Conservation (phyloP, 139 green algal genomes). For the Closterium sp. region DNA sequence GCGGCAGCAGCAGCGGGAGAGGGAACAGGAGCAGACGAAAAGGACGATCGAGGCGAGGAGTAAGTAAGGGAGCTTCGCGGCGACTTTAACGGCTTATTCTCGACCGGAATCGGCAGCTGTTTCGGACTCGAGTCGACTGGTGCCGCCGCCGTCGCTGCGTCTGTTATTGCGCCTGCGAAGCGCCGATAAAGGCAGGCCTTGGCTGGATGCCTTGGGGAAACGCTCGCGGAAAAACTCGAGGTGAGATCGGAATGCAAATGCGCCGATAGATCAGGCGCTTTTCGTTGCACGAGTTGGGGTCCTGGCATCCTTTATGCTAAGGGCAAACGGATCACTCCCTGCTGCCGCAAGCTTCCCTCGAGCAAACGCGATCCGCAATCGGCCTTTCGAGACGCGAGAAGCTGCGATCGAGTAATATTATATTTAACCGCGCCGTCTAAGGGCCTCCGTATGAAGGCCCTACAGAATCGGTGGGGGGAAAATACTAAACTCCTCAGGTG, state of each 20-base stretch:
- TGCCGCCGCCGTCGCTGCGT: not conserved
- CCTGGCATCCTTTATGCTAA: not conserved
- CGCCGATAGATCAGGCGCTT: not conserved
- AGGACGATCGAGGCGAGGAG: not conserved
- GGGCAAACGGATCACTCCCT: not conserved
- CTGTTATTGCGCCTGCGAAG: not conserved
- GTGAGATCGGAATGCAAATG: not conserved
- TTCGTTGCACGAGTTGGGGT: not conserved
- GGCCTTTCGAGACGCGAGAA: not conserved
- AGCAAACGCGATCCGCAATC: not conserved
- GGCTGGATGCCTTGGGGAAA: not conserved
- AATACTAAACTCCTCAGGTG: not conserved
- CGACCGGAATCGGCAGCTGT: not conserved
- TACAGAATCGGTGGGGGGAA: not conserved
- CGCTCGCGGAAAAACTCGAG: not conserved
- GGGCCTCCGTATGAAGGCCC: not conserved
- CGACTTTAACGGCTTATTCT: not conserved
- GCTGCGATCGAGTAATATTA: not conserved
- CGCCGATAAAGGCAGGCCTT: not conserved
- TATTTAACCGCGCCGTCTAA: too few species aligned
- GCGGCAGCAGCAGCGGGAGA: not conserved
- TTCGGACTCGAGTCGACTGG: not conserved
- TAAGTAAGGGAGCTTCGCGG: not conserved
- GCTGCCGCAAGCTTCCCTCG: not conserved
- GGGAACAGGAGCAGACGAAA: not conserved